Percentiles rank a stretch among this genome's conserved stretches.
Evolutionary conservation across 2,329 filamentous ascomycete genomes (phyloP).

Genomic region (Botryotinia calthae): DNA sequence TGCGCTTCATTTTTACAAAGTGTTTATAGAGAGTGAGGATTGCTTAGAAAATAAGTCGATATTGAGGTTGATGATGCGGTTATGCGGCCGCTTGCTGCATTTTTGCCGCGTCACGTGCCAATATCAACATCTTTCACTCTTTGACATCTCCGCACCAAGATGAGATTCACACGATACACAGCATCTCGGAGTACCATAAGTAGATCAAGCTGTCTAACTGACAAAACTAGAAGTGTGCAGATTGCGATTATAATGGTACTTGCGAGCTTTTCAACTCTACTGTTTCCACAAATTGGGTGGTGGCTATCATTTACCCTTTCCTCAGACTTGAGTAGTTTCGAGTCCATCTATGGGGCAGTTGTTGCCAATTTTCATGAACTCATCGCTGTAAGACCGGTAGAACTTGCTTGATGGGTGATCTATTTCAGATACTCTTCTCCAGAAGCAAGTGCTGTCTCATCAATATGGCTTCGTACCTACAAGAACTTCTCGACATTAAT

Average conservation of each 20-base stretch:
- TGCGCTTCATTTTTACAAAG: constrained; percentile 36
- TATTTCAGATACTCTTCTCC: not conserved
- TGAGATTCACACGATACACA: not conserved
- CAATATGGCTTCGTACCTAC: not conserved
- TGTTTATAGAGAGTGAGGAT: not conserved
- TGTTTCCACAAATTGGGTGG: not conserved
- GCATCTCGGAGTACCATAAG: not conserved
- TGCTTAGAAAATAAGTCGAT: constrained; percentile 7
- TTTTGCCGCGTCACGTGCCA: not conserved
- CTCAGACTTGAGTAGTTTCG: not conserved
- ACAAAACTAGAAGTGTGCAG: not conserved
- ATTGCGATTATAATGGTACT: not conserved
- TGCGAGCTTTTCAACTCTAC: too few relatives aligned
- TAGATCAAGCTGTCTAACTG: not conserved
- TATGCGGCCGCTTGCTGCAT: not conserved
- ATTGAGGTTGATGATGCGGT: constrained; percentile 12
- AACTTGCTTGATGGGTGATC: not conserved
- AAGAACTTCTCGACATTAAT: not conserved
- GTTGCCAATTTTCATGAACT: not conserved
- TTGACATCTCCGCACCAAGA: not conserved
- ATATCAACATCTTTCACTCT: not conserved
- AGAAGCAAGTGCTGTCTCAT: not conserved
- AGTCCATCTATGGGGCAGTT: not conserved
- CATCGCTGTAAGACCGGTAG: not conserved
- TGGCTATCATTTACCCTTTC: not conserved